Conservation (phyloP, 139 green algal species). For the Chlamydomonas applanata region DNA sequence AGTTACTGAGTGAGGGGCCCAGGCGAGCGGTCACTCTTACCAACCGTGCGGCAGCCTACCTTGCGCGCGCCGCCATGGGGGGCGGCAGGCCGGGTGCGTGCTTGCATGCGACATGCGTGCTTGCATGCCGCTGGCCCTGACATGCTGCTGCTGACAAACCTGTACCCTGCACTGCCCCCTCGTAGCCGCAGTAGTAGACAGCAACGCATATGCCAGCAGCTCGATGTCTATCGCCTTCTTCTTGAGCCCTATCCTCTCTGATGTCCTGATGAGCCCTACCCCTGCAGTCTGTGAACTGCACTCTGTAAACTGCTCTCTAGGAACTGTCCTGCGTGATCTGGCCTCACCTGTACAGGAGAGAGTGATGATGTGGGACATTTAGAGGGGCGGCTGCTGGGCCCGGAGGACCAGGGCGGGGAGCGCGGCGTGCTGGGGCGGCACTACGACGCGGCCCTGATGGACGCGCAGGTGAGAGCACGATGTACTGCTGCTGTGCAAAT, state of each 20-base stretch:
- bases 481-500: too few relatives aligned
- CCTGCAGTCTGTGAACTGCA: too few relatives aligned
- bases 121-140: not conserved
- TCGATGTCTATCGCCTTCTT: not conserved
- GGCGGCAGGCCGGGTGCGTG: not conserved
- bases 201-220: too few relatives aligned
- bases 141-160: not conserved
- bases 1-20: conserved; percentile 24
- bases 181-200: too few relatives aligned
- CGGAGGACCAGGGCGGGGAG: not conserved
- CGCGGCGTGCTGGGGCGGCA: not conserved
- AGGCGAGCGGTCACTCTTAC: conserved; percentile 19
- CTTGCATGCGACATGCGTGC: not conserved
- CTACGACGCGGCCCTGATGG: conserved; percentile 25
- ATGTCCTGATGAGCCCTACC: too few relatives aligned
- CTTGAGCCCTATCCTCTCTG: too few relatives aligned
- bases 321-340: too few relatives aligned
- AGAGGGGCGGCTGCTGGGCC: conserved; percentile 18
- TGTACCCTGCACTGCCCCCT: not conserved
- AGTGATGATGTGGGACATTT: conserved; percentile 16
- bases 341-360: conserved; percentile 7
- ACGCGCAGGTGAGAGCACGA: not conserved
- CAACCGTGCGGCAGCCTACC: conserved; percentile 35
- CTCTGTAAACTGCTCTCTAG: too few relatives aligned
- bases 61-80: conserved; percentile 16